Conservation (phyloP, 164 flowering plant genomes). For the Stephania cephalantha region DNA sequence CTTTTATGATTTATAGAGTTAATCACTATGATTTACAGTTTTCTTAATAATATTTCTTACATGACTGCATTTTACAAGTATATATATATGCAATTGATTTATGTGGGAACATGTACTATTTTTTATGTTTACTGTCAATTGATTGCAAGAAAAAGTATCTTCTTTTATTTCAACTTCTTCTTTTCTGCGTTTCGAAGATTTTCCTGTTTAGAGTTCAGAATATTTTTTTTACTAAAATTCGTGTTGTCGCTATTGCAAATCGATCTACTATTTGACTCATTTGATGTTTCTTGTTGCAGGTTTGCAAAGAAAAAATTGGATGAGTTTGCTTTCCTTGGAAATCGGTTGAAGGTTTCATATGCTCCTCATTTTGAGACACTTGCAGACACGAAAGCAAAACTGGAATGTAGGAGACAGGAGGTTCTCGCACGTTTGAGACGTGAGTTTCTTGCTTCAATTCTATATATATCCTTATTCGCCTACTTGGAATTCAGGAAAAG, state of each 20-base stretch:
- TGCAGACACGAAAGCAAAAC: slow-evolving; percentile 71
- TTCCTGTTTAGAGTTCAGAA: background rate
- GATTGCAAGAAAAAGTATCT: background rate
- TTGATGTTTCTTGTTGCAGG: slow-evolving; percentile 27
- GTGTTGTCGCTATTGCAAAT: background rate
- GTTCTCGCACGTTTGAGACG: slow-evolving; percentile 65
- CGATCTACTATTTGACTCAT: background rate
- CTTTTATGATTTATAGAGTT: slow-evolving; percentile 5
- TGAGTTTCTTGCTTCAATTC: slow-evolving; percentile 31
- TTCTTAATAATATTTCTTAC: background rate
- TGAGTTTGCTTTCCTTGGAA: slow-evolving; percentile 76
- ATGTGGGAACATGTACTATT: too few species aligned
- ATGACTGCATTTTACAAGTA: background rate
- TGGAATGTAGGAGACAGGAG: slow-evolving; percentile 75
- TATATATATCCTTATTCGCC: background rate
- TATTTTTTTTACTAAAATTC: too few species aligned
- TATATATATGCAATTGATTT: too few species aligned
- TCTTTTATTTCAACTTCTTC: background rate
- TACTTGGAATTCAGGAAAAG: background rate
- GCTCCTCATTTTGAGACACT: slow-evolving; percentile 82
- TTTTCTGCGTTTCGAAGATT: background rate
- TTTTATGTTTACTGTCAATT: background rate
- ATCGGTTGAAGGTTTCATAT: slow-evolving; percentile 68
- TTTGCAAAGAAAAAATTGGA: slow-evolving; percentile 93
- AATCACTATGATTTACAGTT: background rate